Evolutionary conservation across 2,329 filamentous ascomycete species (phyloP), one percentile per base, ranked within the genome.

Genomic region (Arthrobotrys megalospora): DNA sequence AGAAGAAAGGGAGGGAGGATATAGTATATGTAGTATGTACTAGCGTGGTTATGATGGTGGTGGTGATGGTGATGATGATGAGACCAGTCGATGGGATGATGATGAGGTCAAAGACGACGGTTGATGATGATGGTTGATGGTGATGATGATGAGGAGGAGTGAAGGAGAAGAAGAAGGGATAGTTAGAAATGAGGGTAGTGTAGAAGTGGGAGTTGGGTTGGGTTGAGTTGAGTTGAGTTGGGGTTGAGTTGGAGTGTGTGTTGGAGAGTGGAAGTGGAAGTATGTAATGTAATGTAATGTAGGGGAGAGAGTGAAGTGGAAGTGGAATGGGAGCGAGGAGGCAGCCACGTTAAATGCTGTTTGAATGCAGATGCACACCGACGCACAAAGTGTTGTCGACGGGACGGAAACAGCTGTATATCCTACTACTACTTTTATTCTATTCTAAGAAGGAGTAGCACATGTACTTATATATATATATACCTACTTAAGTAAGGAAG

Each of bases 381-480:
- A 45, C n/a, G 41, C n/a, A 45, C n/a, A n/a, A 16, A 45, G 41
- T 45, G 41, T 45, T 45, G n/a, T 16, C 41, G 41, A 45, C 41
- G 41, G 41, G 24, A 28, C 24, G 24, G 24, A 16, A 45, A 16
- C 41, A 45, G n/a, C n/a, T n/a, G n/a, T n/a, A n/a, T n/a, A n/a
- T n/a, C n/a, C n/a, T n/a, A n/a, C n/a, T n/a, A n/a, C n/a, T n/a
- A n/a, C n/a, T n/a, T n/a, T n/a, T n/a, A n/a, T n/a, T n/a, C n/a
- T n/a, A n/a, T n/a, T n/a, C n/a, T n/a, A n/a, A n/a, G n/a, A n/a
- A n/a, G n/a, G n/a, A n/a, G n/a, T n/a, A n/a, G n/a, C n/a, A n/a
- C n/a, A n/a, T n/a, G n/a, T n/a, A n/a, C n/a, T n/a, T n/a, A n/a
- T n/a, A n/a, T n/a, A n/a, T n/a, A n/a, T n/a, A n/a, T n/a, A n/a